These are phyloP conservation scores for Chloranthus sessilifolius DNA, from an alignment of 164 flowering plant genomes.

Conservation along the genomic window DNA sequence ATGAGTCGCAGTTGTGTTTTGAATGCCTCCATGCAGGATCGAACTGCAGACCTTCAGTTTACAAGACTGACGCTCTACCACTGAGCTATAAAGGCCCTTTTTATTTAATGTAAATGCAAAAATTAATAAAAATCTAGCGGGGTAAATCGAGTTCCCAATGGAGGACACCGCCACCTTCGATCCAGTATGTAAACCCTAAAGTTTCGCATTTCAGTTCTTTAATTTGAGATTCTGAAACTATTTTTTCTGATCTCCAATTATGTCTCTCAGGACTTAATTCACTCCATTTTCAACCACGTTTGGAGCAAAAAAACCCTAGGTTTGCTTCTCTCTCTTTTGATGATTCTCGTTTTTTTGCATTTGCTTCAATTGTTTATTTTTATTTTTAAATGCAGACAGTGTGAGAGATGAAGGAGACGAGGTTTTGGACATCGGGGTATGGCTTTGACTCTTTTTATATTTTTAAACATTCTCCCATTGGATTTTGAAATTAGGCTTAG, in stretches of 20 bases:
- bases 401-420: slow-evolving; percentile 36
- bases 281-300: slow-evolving; percentile 63
- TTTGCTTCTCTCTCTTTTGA: slow-evolving; percentile 6
- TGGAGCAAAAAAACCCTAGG: slow-evolving; percentile 61
- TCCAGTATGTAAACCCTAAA: no score
- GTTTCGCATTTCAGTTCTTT: no score
- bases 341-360: not conserved
- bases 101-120: no score
- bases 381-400: slow-evolving; percentile 33
- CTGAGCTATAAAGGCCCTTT: slow-evolving; percentile 69
- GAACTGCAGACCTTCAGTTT: slow-evolving; percentile 88
- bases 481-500: not conserved
- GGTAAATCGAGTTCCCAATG: not conserved
- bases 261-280: slow-evolving; percentile 52
- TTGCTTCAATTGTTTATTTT: not conserved
- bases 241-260: no score
- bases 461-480: not conserved
- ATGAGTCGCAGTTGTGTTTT: no score
- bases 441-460: not conserved
- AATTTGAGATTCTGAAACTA: no score
- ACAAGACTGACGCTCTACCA: slow-evolving; percentile 86
- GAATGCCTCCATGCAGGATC: slow-evolving; percentile 84
- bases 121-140: not conserved
- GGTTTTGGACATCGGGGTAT: slow-evolving; percentile 38
- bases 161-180: not conserved